These are phyloP conservation scores for Myxozyma geophila DNA, from an alignment of 805 yeast genomes.

Conservation along the genomic window DNA sequence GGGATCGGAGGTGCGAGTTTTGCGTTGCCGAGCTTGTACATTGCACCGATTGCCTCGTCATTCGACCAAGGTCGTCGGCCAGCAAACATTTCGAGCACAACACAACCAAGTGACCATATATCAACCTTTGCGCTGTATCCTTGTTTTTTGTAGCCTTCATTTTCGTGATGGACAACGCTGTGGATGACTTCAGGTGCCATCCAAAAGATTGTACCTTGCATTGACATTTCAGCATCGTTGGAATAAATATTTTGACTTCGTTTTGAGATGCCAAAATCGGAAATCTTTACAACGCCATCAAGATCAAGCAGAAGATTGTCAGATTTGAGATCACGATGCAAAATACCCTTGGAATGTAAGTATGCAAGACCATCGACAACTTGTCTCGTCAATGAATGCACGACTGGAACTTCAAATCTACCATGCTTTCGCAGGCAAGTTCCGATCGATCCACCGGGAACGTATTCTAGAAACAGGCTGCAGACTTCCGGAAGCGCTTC, in stretches of 20 bases:
- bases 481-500: constrained; percentile 75
- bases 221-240: constrained; percentile 92
- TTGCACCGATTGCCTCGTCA: constrained; percentile 91
- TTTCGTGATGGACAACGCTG: constrained; percentile 69
- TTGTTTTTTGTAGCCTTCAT: constrained; percentile 81
- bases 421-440: constrained; percentile 83
- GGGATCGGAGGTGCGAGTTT: constrained; percentile 95
- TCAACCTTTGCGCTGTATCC: constrained; percentile 98
- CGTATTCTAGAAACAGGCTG: constrained; percentile 90
- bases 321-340: constrained; percentile 94
- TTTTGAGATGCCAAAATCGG: constrained; percentile 96
- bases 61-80: constrained; percentile 98
- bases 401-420: constrained; percentile 75
- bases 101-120: constrained; percentile 98
- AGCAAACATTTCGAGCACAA: constrained; percentile 95
- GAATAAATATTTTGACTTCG: constrained; percentile 75
- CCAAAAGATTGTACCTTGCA: constrained; percentile 99
- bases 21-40: constrained; percentile 83
- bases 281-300: constrained; percentile 92
- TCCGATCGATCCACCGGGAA: constrained; percentile 97
- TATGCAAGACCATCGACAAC: constrained; percentile 85
- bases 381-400: constrained; percentile 74
- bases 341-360: constrained; percentile 80
- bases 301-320: constrained; percentile 86
- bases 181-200: constrained; percentile 99